Evolutionary conservation across 257 asterid genomes (phyloP).

Genomic region (Lycium barbarum): DNA sequence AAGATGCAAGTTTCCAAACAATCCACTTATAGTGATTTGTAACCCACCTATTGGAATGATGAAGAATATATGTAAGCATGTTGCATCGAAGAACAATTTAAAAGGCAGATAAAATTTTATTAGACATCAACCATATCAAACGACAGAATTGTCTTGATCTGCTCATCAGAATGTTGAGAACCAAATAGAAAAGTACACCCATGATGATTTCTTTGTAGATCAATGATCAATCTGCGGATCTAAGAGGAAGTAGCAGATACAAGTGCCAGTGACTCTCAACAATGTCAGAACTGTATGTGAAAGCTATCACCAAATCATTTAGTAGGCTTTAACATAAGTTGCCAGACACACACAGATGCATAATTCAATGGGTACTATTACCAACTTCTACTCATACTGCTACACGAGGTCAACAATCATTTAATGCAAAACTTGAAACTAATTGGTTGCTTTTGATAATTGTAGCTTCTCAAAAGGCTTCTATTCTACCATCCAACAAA

Average conservation of each 20-base stretch:
- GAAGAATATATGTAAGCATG: conserved; percentile 13
- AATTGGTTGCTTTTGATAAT: conserved; percentile 4
- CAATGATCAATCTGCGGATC: background rate
- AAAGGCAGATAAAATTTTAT: background rate
- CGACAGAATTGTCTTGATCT: background rate
- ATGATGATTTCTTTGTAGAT: background rate
- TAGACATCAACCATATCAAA: conserved; percentile 5
- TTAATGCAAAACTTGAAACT: conserved; percentile 3
- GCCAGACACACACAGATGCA: background rate
- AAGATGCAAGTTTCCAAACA: conserved; percentile 93
- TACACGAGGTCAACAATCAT: conserved; percentile 15
- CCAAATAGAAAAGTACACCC: background rate
- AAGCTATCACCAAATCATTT: conserved; percentile 13
- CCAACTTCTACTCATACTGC: conserved; percentile 2
- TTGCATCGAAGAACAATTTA: conserved; percentile 18
- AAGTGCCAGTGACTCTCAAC: background rate
- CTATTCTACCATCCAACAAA: background rate
- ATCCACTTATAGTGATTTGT: conserved; percentile 92
- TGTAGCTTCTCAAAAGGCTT: background rate
- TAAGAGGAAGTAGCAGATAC: conserved; percentile 9
- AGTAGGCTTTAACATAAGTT: background rate
- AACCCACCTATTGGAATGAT: conserved; percentile 70
- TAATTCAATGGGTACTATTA: background rate
- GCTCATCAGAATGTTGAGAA: conserved; percentile 8
- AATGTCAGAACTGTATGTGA: background rate